Conservation (phyloP, 306 rosid genomes). For the Comarum palustre region DNA sequence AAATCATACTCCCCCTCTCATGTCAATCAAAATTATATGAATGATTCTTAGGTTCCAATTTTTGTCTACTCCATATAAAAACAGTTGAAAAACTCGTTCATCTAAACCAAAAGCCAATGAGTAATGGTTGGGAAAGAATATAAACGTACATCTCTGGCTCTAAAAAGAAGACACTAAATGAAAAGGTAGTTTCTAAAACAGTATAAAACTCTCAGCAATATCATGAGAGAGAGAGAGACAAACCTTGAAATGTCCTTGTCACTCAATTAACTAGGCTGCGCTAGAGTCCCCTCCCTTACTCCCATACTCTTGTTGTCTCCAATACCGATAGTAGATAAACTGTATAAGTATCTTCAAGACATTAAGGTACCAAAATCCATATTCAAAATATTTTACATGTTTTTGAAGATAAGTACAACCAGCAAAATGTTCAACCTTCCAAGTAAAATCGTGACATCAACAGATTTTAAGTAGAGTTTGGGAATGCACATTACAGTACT, state of each 20-base stretch:
- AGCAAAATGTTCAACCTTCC: background rate
- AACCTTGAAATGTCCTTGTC: constrained; percentile 31
- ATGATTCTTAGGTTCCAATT: too few species aligned
- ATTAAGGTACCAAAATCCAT: constrained; percentile 26
- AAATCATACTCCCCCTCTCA: too few species aligned
- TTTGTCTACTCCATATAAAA: too few species aligned
- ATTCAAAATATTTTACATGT: background rate
- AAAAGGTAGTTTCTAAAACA: too few species aligned
- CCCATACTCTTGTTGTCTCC: constrained; percentile 12
- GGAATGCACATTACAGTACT: background rate
- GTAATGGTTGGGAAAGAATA: too few species aligned
- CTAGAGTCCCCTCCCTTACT: constrained; percentile 21
- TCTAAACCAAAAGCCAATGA: too few species aligned
- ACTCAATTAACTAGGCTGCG: constrained; percentile 26
- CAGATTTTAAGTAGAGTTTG: background rate
- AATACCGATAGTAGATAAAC: constrained; percentile 44
- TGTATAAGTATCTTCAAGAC: constrained; percentile 60
- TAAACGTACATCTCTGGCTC: too few species aligned
- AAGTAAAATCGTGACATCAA: background rate
- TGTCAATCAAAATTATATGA: too few species aligned
- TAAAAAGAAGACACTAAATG: too few species aligned
- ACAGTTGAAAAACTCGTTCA: too few species aligned
- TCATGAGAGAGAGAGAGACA: constrained; percentile 7
- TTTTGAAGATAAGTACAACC: background rate
- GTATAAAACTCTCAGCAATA: too few species aligned